A percentile compares a stretch with the other conserved stretches of the same genome.
These are phyloP conservation scores for Didymella keratinophila DNA, from an alignment of 2,329 filamentous ascomycete genomes.

Conservation along the genomic window DNA sequence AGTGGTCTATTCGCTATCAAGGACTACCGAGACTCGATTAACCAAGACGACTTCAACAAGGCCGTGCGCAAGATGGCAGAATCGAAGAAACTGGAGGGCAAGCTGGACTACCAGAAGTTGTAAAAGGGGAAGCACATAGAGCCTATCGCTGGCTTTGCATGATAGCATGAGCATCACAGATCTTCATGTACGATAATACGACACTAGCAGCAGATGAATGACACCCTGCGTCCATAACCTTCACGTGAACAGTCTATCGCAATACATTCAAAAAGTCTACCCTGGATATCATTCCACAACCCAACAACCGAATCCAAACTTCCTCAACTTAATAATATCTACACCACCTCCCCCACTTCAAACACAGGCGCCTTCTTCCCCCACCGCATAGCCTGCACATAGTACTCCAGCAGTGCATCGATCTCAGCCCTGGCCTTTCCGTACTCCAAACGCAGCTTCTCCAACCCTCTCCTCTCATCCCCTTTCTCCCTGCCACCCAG, in stretches of 20 bases:
- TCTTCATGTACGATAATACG: constrained; percentile 40
- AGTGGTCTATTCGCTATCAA: constrained; percentile 98
- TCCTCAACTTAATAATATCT: neutral
- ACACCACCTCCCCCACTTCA: constrained; percentile 33
- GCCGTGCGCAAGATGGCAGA: constrained; percentile 97
- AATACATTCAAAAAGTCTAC: constrained; percentile 8
- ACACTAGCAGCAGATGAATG: constrained; percentile 24
- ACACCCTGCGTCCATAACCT: constrained; percentile 9
- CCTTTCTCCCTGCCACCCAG: constrained; percentile 26
- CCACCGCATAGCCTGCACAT: constrained; percentile 35
- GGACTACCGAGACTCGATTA: constrained; percentile 94
- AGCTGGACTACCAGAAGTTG: constrained; percentile 96
- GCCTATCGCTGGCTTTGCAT: constrained; percentile 30
- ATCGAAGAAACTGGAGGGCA: constrained; percentile 97
- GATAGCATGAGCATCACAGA: constrained; percentile 26
- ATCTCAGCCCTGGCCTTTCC: constrained; percentile 23
- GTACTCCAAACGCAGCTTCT: constrained; percentile 28
- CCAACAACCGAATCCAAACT: neutral
- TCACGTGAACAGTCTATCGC: neutral
- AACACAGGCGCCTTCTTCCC: constrained; percentile 28
- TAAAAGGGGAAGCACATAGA: constrained; percentile 53
- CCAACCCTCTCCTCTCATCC: constrained; percentile 9
- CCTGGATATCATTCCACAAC: constrained; percentile 16
- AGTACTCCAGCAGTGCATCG: constrained; percentile 34
- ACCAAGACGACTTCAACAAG: constrained; percentile 99